Evolutionary conservation across 2,329 filamentous ascomycete genomes (phyloP).

Genomic region (Dactylellina cionopaga): DNA sequence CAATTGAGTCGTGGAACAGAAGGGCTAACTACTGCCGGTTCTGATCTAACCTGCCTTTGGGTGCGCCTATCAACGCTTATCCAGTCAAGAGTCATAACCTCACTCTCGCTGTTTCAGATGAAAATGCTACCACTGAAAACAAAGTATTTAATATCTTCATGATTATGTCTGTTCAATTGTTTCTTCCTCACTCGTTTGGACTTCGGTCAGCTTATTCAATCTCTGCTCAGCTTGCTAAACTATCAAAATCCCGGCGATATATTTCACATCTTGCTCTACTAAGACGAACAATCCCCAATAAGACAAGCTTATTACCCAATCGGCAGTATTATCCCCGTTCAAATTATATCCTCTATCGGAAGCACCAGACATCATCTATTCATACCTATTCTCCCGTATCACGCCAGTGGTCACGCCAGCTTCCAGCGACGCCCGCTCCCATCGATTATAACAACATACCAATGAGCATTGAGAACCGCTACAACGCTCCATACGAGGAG

Average conservation of each 20-base stretch:
- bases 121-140: constrained; percentile 32
- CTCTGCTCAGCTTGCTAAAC: constrained; percentile 1
- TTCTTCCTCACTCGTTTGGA: constrained; percentile 2
- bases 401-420: constrained; percentile 3
- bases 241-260: constrained; percentile 16
- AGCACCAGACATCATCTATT: background rate
- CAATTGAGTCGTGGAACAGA: too few relatives aligned
- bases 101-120: constrained; percentile 8
- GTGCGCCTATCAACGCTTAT: constrained; percentile 8
- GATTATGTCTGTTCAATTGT: constrained; percentile 12
- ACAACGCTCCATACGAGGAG: constrained; percentile 61
- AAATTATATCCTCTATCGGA: background rate
- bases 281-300: background rate
- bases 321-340: background rate
- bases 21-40: too few relatives aligned
- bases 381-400: constrained; percentile 4
- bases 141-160: background rate
- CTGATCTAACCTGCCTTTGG: background rate
- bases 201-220: constrained; percentile 10
- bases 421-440: constrained; percentile 35
- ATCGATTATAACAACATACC: constrained; percentile 65
- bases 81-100: constrained; percentile 26
- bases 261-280: background rate
- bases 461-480: constrained; percentile 67
- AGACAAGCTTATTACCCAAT: too few relatives aligned